Conservation (phyloP, 1,284 basidiomycete genomes). For the Vanrija pseudolonga region DNA sequence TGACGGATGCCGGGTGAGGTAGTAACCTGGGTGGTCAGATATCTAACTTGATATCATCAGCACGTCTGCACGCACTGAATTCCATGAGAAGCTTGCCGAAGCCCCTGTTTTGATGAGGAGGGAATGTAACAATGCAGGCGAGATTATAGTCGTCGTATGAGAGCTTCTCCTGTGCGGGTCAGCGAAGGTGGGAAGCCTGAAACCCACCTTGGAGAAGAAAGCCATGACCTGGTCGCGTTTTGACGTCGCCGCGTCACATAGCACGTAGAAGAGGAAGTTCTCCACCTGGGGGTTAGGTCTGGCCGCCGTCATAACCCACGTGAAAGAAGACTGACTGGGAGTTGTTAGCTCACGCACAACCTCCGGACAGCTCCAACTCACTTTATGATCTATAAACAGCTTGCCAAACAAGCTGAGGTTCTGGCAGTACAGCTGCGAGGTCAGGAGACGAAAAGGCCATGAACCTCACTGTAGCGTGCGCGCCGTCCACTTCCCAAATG, state of each 20-base stretch:
- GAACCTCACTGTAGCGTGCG: constrained; percentile 66
- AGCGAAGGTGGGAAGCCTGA: background rate
- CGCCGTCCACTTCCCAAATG: constrained; percentile 95
- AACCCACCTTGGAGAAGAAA: constrained; percentile 85
- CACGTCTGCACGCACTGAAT: constrained; percentile 65
- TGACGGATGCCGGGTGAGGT: constrained; percentile 64
- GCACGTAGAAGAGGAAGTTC: constrained; percentile 78
- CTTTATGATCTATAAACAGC: constrained; percentile 96
- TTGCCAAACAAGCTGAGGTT: constrained; percentile 94
- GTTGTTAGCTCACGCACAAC: constrained; percentile 1
- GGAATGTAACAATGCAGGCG: constrained; percentile 92
- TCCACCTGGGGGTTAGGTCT: constrained; percentile 26
- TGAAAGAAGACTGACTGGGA: constrained; percentile 86
- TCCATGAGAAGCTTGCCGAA: constrained; percentile 97
- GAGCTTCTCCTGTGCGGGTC: constrained; percentile 71
- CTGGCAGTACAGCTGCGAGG: constrained; percentile 80
- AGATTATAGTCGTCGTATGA: constrained; percentile 97
- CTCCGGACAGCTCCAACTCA: constrained; percentile 11
- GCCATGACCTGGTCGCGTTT: constrained; percentile 79
- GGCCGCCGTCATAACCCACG: constrained; percentile 30
- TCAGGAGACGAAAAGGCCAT: background rate
- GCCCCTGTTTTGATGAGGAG: constrained; percentile 83
- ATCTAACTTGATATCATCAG: too few species aligned
- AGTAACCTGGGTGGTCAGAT: constrained; percentile 63
- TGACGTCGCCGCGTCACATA: constrained; percentile 75